A percentile compares a stretch with the other conserved stretches of the same genome.
phyloP scores from a whole-genome alignment of 2,329 filamentous ascomycete genomes.

The Fonsecaea monophora region DNA sequence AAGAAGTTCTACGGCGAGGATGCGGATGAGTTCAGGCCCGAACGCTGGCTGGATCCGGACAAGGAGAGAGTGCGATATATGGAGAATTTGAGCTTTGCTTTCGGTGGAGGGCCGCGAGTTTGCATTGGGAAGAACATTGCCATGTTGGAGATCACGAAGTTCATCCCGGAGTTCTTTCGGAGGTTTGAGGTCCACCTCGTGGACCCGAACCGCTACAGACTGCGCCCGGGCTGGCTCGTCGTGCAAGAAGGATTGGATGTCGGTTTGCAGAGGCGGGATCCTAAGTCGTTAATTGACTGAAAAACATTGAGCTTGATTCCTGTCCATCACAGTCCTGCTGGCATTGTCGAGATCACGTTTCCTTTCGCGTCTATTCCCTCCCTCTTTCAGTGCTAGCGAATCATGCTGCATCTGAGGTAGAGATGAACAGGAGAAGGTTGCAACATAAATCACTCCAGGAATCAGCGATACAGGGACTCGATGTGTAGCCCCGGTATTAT shows the following conservation, averaged over 20 bases:
- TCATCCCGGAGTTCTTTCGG: constrained; percentile 32
- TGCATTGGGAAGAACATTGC: constrained; percentile 23
- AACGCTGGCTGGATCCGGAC: not conserved
- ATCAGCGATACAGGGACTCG: no score
- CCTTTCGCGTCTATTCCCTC: no score
- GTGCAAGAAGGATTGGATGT: constrained; percentile 1
- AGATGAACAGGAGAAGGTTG: no score
- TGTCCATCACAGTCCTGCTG: no score
- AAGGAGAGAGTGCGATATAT: not conserved
- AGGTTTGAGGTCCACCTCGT: constrained; percentile 26
- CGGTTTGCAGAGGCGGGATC: not conserved
- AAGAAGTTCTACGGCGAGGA: no score
- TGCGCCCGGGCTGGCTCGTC: constrained; percentile 6
- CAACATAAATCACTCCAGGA: no score
- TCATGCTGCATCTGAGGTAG: no score
- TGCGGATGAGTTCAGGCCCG: no score
- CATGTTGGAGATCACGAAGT: constrained; percentile 16
- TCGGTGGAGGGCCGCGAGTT: constrained; percentile 5
- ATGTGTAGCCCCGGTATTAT: no score
- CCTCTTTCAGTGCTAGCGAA: no score
- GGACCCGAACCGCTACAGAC: constrained; percentile 17
- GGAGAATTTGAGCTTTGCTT: constrained; percentile 7
- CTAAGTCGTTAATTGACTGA: not conserved
- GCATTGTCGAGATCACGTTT: no score
- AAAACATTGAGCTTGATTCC: no score